phyloP scores from a whole-genome alignment of 768 basidiomycete genomes.

The Trametes maxima region DNA sequence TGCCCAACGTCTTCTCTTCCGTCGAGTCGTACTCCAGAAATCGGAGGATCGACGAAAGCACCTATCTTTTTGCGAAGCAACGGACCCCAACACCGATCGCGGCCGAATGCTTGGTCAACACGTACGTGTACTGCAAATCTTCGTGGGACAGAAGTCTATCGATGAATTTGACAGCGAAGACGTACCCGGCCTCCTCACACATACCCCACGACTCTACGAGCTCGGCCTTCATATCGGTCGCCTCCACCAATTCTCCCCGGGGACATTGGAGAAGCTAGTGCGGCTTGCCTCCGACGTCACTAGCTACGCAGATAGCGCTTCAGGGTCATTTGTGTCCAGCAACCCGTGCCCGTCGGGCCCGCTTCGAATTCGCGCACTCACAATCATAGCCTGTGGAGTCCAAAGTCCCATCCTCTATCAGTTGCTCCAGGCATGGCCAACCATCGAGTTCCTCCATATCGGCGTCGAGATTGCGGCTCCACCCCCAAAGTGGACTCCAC shows the following conservation, averaged over 20 bases:
- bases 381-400: slow-evolving; percentile 38
- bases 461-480: slow-evolving; percentile 41
- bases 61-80: slow-evolving; percentile 11
- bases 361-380: slow-evolving; percentile 36
- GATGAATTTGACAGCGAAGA: slow-evolving; percentile 4
- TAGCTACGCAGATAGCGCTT: neutral
- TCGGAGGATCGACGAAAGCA: neutral
- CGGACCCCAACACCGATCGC: slow-evolving; percentile 7
- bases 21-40: slow-evolving; percentile 11
- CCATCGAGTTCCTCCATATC: slow-evolving; percentile 41
- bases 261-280: slow-evolving; percentile 26
- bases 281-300: slow-evolving; percentile 26
- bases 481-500: slow-evolving; percentile 28
- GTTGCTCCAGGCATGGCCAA: slow-evolving; percentile 41
- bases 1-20: slow-evolving; percentile 31
- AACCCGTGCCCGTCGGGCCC: neutral
- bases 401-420: slow-evolving; percentile 49
- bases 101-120: slow-evolving; percentile 11
- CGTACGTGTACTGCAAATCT: slow-evolving; percentile 25
- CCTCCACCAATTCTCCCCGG: slow-evolving; percentile 35
- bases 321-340: neutral
- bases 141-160: slow-evolving; percentile 3
- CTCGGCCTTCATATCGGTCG: slow-evolving; percentile 31
- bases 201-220: slow-evolving; percentile 39
- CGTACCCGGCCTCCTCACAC: slow-evolving; percentile 27